These are phyloP conservation scores for Yamadazyma olivae DNA, from an alignment of 805 yeast genomes.

Conservation along the genomic window DNA sequence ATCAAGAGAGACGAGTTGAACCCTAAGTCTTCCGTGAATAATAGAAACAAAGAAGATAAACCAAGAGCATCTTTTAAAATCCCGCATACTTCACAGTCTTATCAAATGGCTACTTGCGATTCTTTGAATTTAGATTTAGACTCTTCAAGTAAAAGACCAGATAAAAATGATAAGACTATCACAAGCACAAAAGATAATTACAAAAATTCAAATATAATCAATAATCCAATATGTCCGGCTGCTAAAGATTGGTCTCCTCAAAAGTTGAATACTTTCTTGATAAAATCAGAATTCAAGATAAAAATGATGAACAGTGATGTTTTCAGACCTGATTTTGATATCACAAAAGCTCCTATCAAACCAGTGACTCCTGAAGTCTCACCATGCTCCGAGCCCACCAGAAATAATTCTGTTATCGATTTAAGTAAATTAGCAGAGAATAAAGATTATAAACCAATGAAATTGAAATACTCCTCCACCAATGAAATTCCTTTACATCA, in stretches of 20 bases:
- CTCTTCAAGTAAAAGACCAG: background rate
- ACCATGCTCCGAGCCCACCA: slow-evolving; percentile 39
- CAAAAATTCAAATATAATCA: slow-evolving; percentile 10
- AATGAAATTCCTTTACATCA: slow-evolving; percentile 36
- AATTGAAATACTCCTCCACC: slow-evolving; percentile 34
- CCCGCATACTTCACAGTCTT: slow-evolving; percentile 15
- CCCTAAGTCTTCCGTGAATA: slow-evolving; percentile 4
- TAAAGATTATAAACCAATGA: slow-evolving; percentile 37
- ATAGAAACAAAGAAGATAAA: slow-evolving; percentile 11
- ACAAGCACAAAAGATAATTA: slow-evolving; percentile 8
- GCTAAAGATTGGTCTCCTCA: slow-evolving; percentile 41
- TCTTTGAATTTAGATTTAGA: slow-evolving; percentile 7
- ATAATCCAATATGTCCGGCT: slow-evolving; percentile 34
- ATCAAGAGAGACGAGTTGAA: slow-evolving; percentile 31
- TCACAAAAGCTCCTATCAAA: slow-evolving; percentile 28
- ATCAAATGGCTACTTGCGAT: slow-evolving; percentile 6
- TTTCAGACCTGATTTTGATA: slow-evolving; percentile 29
- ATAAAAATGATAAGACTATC: no score
- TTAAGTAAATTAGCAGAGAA: slow-evolving; percentile 32
- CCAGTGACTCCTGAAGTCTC: slow-evolving; percentile 42
- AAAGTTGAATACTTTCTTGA: slow-evolving; percentile 20
- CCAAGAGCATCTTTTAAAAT: slow-evolving; percentile 37
- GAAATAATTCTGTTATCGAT: slow-evolving; percentile 40
- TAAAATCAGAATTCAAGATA: slow-evolving; percentile 31
- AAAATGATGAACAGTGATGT: slow-evolving; percentile 37